Evolutionary conservation across 306 rosid species (phyloP).

Genomic region (Coriaria nepalensis): DNA sequence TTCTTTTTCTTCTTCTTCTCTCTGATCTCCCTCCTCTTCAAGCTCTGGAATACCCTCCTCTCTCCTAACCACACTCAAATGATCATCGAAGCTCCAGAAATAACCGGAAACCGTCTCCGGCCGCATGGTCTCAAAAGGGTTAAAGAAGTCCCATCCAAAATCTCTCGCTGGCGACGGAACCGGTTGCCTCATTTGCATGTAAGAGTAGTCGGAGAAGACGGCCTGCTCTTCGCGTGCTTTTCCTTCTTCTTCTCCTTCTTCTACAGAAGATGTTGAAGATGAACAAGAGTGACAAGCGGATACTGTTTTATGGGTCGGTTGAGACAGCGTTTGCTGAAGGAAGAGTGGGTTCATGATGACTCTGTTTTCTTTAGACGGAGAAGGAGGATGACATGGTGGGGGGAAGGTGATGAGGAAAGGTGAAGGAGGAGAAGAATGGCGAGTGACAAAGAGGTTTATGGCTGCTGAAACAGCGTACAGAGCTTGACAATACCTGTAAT

Average conservation of each 20-base stretch:
- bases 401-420: slow-evolving; percentile 84
- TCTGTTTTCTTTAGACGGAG: slow-evolving; percentile 37
- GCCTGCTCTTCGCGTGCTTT: slow-evolving; percentile 23
- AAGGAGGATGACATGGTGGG: slow-evolving; percentile 37
- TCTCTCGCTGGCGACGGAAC: slow-evolving; percentile 75
- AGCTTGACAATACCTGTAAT: slow-evolving; percentile 67
- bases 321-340: slow-evolving; percentile 64
- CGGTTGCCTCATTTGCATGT: slow-evolving; percentile 71
- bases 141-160: slow-evolving; percentile 90
- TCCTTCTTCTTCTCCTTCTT: slow-evolving; percentile 35
- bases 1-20: too few species aligned
- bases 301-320: slow-evolving; percentile 51
- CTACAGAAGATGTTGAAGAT: slow-evolving; percentile 48
- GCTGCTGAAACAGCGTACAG: slow-evolving; percentile 67
- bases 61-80: slow-evolving; percentile 78
- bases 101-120: slow-evolving; percentile 49
- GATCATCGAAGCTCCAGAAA: slow-evolving; percentile 50
- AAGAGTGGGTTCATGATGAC: slow-evolving; percentile 73
- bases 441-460: slow-evolving; percentile 65
- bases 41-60: slow-evolving; percentile 98
- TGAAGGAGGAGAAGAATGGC: slow-evolving; percentile 74
- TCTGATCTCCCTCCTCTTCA: slow-evolving; percentile 70
- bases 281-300: slow-evolving; percentile 37
- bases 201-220: slow-evolving; percentile 52
- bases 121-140: slow-evolving; percentile 66